phyloP scores from a whole-genome alignment of 2,329 filamentous ascomycete genomes.

The Pseudogymnoascus sp. region DNA sequence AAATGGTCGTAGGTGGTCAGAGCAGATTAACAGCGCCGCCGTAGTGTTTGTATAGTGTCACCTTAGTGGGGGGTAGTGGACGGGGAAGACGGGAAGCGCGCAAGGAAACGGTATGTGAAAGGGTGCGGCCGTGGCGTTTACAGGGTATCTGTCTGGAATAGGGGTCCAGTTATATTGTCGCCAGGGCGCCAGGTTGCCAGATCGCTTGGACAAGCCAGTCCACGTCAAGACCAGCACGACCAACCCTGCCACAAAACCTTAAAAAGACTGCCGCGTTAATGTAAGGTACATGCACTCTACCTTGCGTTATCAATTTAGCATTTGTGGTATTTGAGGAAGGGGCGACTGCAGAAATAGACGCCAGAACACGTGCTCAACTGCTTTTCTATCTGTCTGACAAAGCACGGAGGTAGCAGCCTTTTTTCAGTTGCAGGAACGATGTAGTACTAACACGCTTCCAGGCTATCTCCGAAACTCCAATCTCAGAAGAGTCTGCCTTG shows the following conservation, averaged over 20 bases:
- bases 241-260: constrained; percentile 6
- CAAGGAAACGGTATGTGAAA: neutral
- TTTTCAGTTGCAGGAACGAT: neutral
- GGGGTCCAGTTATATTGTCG: constrained; percentile 6
- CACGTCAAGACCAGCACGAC: neutral
- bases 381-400: neutral
- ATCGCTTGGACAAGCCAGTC: neutral
- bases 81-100: neutral
- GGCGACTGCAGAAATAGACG: neutral
- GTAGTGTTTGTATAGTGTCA: neutral
- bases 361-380: constrained; percentile 1
- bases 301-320: constrained; percentile 7
- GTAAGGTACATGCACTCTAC: constrained; percentile 7
- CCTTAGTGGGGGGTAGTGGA: neutral
- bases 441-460: neutral
- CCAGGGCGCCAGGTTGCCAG: neutral
- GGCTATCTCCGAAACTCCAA: neutral
- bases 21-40: constrained; percentile 1
- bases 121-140: neutral
- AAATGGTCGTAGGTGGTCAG: neutral
- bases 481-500: neutral
- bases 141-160: neutral
- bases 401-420: neutral
- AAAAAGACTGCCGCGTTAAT: constrained; percentile 5
- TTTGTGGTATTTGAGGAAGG: neutral